Percentiles rank a stretch among this genome's conserved stretches.
These are phyloP conservation scores for Colletotrichum navitas DNA, from an alignment of 2,329 filamentous ascomycete species.

Conservation along the genomic window DNA sequence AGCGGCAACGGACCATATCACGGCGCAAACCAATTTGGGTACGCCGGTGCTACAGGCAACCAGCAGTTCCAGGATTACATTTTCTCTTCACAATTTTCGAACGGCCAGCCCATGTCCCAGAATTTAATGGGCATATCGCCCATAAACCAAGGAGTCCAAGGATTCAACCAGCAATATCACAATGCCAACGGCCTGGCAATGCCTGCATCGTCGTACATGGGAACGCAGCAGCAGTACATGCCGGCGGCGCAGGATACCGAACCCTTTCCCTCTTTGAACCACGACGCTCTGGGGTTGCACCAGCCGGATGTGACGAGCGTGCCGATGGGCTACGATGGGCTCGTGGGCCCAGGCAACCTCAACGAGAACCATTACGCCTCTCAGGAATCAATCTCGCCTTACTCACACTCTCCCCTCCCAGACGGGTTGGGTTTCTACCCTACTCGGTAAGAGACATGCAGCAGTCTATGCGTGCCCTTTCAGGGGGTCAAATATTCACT, in stretches of 20 bases:
- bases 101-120: conserved; percentile 19
- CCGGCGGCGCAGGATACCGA: conserved; percentile 51
- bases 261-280: conserved; percentile 51
- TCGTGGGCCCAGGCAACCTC: conserved; percentile 49
- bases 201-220: conserved; percentile 47
- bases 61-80: conserved; percentile 33
- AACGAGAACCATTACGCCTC: conserved; percentile 53
- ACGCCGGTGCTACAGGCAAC: conserved; percentile 3
- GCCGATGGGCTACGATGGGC: conserved; percentile 50
- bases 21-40: conserved; percentile 13
- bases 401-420: conserved; percentile 56
- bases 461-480: neutral
- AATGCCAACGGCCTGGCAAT: conserved; percentile 48
- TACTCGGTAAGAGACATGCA: conserved; percentile 29
- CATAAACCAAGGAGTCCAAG: conserved; percentile 27
- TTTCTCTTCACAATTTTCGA: conserved; percentile 23
- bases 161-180: conserved; percentile 47
- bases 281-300: conserved; percentile 55
- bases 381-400: conserved; percentile 59
- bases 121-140: conserved; percentile 29
- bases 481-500: conserved; percentile 1
- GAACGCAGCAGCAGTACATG: conserved; percentile 49
- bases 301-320: conserved; percentile 39
- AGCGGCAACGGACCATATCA: conserved; percentile 12
- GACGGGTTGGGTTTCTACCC: conserved; percentile 54